Conservation (phyloP, 768 basidiomycete genomes). For the Naganishia vishniacii region DNA sequence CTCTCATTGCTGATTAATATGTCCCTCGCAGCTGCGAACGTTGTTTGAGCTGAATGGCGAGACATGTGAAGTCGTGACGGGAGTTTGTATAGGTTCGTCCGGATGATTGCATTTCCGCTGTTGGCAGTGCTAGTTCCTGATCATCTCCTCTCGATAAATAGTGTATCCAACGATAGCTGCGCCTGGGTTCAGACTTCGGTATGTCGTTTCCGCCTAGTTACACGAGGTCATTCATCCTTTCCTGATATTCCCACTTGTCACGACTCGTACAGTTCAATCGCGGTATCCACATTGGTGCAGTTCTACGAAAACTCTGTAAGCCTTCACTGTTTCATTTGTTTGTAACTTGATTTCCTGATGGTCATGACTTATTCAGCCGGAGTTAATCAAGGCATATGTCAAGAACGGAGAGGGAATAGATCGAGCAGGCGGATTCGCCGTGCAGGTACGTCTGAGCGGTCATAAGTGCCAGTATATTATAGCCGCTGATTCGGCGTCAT, state of each 20-base stretch:
- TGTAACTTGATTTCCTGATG: neutral
- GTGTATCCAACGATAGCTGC: slow-evolving; percentile 46
- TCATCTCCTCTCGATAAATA: slow-evolving; percentile 6
- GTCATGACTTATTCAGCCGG: slow-evolving; percentile 27
- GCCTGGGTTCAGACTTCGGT: slow-evolving; percentile 48
- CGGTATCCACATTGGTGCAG: slow-evolving; percentile 39
- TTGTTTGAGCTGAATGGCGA: slow-evolving; percentile 77
- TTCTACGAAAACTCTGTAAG: slow-evolving; percentile 46
- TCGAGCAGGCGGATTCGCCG: slow-evolving; percentile 88
- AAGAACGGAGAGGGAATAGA: slow-evolving; percentile 78
- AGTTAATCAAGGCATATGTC: slow-evolving; percentile 68
- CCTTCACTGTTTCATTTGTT: neutral
- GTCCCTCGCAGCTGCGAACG: slow-evolving; percentile 63
- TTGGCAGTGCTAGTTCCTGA: neutral
- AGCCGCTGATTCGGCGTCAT: too few relatives aligned
- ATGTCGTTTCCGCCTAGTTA: neutral
- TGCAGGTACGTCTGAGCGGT: slow-evolving; percentile 60
- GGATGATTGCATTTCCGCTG: neutral
- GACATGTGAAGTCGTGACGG: slow-evolving; percentile 87
- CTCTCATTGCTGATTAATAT: neutral
- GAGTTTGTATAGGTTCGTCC: slow-evolving; percentile 68
- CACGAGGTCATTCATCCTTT: neutral
- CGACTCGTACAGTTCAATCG: slow-evolving; percentile 39
- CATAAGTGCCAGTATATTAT: too few relatives aligned
- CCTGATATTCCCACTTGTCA: neutral